Evolutionary conservation across 148 eudicot genomes (phyloP), one percentile per base, ranked within the genome.

Genomic region (Salicornia ramosissima): DNA sequence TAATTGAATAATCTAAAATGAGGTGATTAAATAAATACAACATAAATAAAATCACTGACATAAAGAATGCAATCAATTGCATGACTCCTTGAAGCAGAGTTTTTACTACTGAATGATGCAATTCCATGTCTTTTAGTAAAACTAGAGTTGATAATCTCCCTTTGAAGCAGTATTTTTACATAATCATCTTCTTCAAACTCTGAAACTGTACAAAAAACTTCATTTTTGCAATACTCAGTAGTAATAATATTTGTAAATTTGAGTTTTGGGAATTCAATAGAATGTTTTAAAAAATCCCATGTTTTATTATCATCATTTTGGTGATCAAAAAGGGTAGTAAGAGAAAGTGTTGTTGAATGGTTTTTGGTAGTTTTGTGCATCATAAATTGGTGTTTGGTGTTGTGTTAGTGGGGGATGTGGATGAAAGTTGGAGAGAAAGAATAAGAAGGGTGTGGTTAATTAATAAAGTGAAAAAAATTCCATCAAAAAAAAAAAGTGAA

Each of bases 171-270:
- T 1, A 61, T 10, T 25, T 67, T 54, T 6, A 82, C 21, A 39
- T 72, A 79, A 24, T 76, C 80, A 16, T 81, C 74, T 10, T 82
- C 78, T 6, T 70, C 74, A 0, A 28, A 46, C 61, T 65, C 26
- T 33, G 59, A 31, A 63, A 76, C 12, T n/a, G 13, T 18, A 54
- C 18, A 34, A 45, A 18, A 3, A 12, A 6, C n/a, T 6, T 6
- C 6, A 43, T 65, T 19, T n/a, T n/a, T n/a, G 16, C 6, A 39
- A 42, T 24, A 43, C 4, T 24, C 31, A 24, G 16, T 46, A 43
- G 30, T 3, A 36, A 8, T 36, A 8, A 8, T 5, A 10, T 25
- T 25, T 55, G 59, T 55, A 26, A 6, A 26, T 6, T 24, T 55
- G 12, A 12, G 8, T 26, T 25, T 10, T 55, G 59, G 59, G 59